Conservation (phyloP, 176 grass and related monocot genomes). For the Juncus inflexus region DNA sequence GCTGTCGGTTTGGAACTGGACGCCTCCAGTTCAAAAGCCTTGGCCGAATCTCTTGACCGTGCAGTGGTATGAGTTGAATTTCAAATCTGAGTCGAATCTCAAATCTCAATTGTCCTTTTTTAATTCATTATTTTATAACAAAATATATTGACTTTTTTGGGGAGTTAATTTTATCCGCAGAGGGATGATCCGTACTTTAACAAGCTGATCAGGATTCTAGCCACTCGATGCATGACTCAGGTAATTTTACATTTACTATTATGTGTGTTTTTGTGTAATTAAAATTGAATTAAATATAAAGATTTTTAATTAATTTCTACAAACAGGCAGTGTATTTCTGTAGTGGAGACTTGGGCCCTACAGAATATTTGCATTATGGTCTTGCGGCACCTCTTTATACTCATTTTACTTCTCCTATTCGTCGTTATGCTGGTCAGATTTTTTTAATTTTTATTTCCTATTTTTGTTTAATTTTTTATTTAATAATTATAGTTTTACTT, state of each 20-base stretch:
- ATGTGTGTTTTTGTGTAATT: neutral
- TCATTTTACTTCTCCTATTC: slow-evolving; percentile 98
- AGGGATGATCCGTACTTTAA: slow-evolving; percentile 95
- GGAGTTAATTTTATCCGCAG: slow-evolving; percentile 36
- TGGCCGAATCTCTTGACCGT: slow-evolving; percentile 96
- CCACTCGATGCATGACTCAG: slow-evolving; percentile 99
- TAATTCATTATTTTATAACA: slow-evolving; percentile 4
- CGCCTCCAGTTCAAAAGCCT: slow-evolving; percentile 84
- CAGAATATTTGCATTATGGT: slow-evolving; percentile 93
- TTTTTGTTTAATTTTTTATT: slow-evolving; percentile 1
- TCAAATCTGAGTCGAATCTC: neutral
- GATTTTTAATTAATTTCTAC: slow-evolving; percentile 23
- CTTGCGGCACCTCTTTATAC: slow-evolving; percentile 89
- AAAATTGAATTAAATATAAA: neutral
- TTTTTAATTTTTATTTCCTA: neutral
- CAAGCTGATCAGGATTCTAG: slow-evolving; percentile 94
- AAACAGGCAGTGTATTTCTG: slow-evolving; percentile 94
- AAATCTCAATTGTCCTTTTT: slow-evolving; percentile 8
- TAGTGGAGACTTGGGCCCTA: slow-evolving; percentile 83
- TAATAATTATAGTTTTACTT: slow-evolving; percentile 1
- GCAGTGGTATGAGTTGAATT: slow-evolving; percentile 50
- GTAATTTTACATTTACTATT: slow-evolving; percentile 23
- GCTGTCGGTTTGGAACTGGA: slow-evolving; percentile 83
- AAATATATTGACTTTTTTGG: neutral
- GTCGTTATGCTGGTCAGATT: slow-evolving; percentile 89